Percentiles rank a stretch among this genome's conserved stretches.
phyloP scores from a whole-genome alignment of 495 filamentous ascomycete genomes.

The Jackrogersella minutella region DNA sequence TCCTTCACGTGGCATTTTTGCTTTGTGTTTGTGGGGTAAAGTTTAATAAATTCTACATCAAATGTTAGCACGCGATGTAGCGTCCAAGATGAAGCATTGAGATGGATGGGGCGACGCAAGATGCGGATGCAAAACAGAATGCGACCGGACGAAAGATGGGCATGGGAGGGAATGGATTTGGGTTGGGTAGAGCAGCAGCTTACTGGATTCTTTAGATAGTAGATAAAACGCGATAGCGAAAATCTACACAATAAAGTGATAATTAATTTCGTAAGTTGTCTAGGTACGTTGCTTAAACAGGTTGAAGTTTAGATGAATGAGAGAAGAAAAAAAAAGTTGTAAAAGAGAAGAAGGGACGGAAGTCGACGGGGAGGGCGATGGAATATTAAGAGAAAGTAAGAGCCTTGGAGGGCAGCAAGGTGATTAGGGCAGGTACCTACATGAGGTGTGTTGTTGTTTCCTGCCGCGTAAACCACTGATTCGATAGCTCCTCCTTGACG shows the following conservation, averaged over 20 bases:
- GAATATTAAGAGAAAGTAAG: conserved; percentile 30
- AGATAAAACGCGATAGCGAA: conserved; percentile 1
- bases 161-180: neutral
- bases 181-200: conserved; percentile 21
- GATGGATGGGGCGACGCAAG: conserved; percentile 31
- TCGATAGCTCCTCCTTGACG: conserved; percentile 24
- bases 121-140: conserved; percentile 37
- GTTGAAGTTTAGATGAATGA: neutral
- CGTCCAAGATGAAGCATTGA: neutral
- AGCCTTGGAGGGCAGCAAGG: conserved; percentile 19
- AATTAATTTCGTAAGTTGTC: conserved; percentile 3
- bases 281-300: neutral
- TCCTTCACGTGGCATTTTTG: conserved; percentile 63
- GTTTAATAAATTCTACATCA: conserved; percentile 35
- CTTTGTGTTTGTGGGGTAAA: conserved; percentile 27
- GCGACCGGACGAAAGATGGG: conserved; percentile 35
- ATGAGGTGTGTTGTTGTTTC: conserved; percentile 32
- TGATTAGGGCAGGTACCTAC: conserved; percentile 38
- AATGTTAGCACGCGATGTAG: conserved; percentile 36
- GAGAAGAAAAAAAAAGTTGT: neutral
- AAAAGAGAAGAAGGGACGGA: neutral
- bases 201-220: conserved; percentile 14
- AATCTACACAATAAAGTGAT: conserved; percentile 1
- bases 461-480: conserved; percentile 26
- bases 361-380: conserved; percentile 25